A percentile compares a stretch with the other conserved stretches of the same genome.
phyloP scores from a whole-genome alignment of 305 asterid genomes.

The Fraxinus velutina region DNA sequence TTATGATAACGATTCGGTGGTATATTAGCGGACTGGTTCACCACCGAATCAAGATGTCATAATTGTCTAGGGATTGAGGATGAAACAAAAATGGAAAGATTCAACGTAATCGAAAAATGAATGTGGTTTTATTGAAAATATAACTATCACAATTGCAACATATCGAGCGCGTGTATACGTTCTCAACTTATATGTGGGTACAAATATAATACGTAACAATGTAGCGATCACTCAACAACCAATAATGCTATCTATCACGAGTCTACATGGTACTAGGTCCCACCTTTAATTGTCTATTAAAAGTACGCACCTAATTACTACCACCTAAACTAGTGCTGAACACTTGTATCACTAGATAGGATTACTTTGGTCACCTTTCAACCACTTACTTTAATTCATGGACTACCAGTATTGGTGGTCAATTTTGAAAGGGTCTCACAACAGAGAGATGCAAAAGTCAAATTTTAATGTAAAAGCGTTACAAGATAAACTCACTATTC shows the following conservation, averaged over 20 bases:
- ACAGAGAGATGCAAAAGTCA: not conserved
- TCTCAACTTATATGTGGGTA: not conserved
- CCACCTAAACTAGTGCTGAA: not conserved
- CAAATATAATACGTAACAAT: no score
- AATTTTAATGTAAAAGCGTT: not conserved
- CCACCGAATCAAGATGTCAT: not conserved
- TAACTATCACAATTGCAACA: not conserved
- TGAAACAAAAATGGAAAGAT: not conserved
- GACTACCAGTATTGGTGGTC: not conserved
- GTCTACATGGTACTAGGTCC: not conserved
- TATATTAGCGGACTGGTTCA: not conserved
- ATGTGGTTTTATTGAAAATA: not conserved
- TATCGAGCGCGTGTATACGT: not conserved
- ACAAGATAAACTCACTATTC: not conserved
- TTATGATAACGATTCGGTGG: not conserved
- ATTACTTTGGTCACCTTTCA: not conserved
- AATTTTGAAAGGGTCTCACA: not conserved
- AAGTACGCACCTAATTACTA: not conserved
- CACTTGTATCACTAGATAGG: not conserved
- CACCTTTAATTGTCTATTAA: not conserved
- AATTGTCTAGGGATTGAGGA: not conserved
- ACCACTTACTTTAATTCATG: not conserved
- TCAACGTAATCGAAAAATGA: not conserved
- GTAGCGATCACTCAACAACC: not conserved
- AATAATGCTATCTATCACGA: not conserved